Base-by-base conservation (phyloP, 805 yeast species). In the Candida suzukii region DNA sequence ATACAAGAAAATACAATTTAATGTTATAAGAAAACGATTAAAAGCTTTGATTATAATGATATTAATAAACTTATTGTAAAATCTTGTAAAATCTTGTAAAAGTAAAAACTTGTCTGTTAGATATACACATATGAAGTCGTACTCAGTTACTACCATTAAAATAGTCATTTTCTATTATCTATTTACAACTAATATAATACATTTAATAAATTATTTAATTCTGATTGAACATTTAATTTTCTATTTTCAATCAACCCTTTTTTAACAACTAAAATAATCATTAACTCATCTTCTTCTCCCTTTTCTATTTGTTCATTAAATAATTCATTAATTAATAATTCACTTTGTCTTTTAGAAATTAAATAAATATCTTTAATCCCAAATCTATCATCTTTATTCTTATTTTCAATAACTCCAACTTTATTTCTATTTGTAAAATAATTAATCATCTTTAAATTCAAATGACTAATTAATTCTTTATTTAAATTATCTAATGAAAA, bases 341-440 rank as follows among this genome's bases (percentile, higher is more conserved):
- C 13, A 13, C 29, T 26, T 26, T 26, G 29, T 12, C 13, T 26
- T n/a, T 42, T 42, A 12, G 53, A 70, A 24, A 80, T 57, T 40
- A 83, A 46, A 54, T 82, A 83, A 9, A 82, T 71, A 57, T 83
- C 90, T 50, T 80, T 81, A 31, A 79, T 80, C n/a, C n/a, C n/a
- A n/a, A n/a, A n/a, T 48, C 68, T 66, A 9, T 56, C 46, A 24
- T 17, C 24, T 1, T 76, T 74, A 40, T 66, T 65, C 17, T 64
- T 66, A 12, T 74, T 70, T n/a, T n/a, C n/a, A 35, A 83, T 63
- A 16, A 81, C 88, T 2, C 88, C 90, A 39, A 73, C 76, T 53
- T 76, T 76, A 24, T 57, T 51, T 24, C 73, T 61, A 6, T 60
- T 51, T 31, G 60, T 52, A 49, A 78, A 73, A 53, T 79, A 78